Conservation (phyloP, 495 filamentous ascomycete species). For the Penicillium diatomitis region DNA sequence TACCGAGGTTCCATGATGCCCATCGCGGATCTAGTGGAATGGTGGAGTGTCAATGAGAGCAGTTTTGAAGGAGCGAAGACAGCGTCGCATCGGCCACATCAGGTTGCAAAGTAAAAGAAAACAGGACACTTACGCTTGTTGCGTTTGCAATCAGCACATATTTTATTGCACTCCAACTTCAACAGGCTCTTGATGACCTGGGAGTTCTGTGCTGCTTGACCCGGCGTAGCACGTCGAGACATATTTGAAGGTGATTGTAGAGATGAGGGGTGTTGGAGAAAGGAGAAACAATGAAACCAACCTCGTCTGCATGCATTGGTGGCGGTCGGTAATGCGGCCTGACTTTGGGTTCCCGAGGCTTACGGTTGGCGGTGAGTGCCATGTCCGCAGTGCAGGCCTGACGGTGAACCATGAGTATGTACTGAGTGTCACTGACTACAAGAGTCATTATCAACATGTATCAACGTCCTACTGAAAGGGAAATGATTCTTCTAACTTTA, state of each 20-base stretch:
- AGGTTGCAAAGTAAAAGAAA: slow-evolving; percentile 5
- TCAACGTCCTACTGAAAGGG: no score
- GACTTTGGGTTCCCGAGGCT: slow-evolving; percentile 4
- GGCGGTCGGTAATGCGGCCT: slow-evolving; percentile 21
- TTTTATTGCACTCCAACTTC: slow-evolving; percentile 90
- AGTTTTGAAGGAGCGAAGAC: background rate
- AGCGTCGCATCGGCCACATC: slow-evolving; percentile 4
- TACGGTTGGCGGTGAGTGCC: slow-evolving; percentile 13
- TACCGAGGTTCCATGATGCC: slow-evolving; percentile 94
- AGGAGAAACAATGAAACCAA: slow-evolving; percentile 14
- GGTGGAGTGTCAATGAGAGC: background rate
- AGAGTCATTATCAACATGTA: no score
- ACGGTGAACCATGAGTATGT: no score
- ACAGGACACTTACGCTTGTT: slow-evolving; percentile 71
- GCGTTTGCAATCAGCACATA: slow-evolving; percentile 95
- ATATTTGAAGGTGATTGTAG: slow-evolving; percentile 39
- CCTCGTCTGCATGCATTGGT: slow-evolving; percentile 12
- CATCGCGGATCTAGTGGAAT: slow-evolving; percentile 73
- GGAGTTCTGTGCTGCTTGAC: slow-evolving; percentile 82
- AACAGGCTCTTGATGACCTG: slow-evolving; percentile 83
- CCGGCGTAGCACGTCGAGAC: slow-evolving; percentile 76
- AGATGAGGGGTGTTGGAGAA: slow-evolving; percentile 6
- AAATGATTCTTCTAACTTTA: no score
- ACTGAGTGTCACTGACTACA: no score
- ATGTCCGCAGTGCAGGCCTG: slow-evolving; percentile 11